A percentile compares a stretch with the other conserved stretches of the same genome.
phyloP scores from a whole-genome alignment of 371 early-diverging fungal species.

The Circinella umbellata region DNA sequence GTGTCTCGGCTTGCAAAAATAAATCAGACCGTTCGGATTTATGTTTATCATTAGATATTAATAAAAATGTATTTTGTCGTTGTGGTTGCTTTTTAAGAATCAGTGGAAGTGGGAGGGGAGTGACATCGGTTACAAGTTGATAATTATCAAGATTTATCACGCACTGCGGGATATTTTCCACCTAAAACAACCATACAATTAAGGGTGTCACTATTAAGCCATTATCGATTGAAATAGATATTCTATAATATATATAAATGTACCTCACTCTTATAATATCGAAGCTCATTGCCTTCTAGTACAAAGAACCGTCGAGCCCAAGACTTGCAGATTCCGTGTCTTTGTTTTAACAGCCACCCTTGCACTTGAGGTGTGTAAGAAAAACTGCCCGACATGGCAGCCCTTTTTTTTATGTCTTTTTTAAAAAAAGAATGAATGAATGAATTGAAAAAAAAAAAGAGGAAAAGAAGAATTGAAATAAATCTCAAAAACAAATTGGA shows the following conservation, averaged over 20 bases:
- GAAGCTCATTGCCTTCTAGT: constrained; percentile 25
- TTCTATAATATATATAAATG: constrained; percentile 20
- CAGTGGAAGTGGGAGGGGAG: constrained; percentile 12
- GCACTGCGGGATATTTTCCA: constrained; percentile 30
- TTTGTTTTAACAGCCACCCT: constrained; percentile 49
- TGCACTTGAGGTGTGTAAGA: constrained; percentile 14
- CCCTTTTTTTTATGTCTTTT: background rate
- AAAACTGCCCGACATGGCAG: constrained; percentile 8
- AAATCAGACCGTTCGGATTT: constrained; percentile 36
- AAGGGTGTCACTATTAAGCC: too few relatives aligned
- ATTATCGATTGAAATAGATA: too few relatives aligned
- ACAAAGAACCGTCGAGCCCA: constrained; percentile 31
- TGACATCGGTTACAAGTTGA: constrained; percentile 26
- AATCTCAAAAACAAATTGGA: background rate
- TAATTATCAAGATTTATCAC: constrained; percentile 41
- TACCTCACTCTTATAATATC: constrained; percentile 30
- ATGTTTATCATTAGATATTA: constrained; percentile 38
- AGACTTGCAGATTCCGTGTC: constrained; percentile 40
- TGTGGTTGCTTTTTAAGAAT: constrained; percentile 22
- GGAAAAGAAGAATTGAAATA: background rate
- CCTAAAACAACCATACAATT: constrained; percentile 17
- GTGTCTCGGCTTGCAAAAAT: constrained; percentile 37
- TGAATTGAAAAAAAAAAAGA: background rate
- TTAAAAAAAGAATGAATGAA: background rate
- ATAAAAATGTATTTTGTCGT: constrained; percentile 30